phyloP scores from a whole-genome alignment of 352 stramenopile genomes.

The Phytophthora rubi region DNA sequence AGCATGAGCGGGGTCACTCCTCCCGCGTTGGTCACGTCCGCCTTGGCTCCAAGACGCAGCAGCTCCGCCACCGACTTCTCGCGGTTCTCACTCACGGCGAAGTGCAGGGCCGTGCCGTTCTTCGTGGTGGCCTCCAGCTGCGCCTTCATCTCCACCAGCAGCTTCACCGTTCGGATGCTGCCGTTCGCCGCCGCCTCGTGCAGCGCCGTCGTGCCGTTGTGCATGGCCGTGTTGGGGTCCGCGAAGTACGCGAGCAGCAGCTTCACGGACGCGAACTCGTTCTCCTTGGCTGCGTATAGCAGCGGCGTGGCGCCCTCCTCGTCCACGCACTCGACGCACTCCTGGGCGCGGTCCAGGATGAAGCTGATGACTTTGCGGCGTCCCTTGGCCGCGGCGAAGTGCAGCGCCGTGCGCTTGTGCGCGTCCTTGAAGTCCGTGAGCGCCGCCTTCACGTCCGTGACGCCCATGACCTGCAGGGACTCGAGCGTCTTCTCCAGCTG shows the following conservation, averaged over 20 bases:
- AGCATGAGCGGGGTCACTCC: constrained; percentile 81
- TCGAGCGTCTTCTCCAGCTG: constrained; percentile 70
- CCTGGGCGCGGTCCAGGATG: constrained; percentile 68
- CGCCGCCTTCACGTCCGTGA: constrained; percentile 61
- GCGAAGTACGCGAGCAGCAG: constrained; percentile 66
- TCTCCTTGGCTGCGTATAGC: constrained; percentile 77
- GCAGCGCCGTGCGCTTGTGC: constrained; percentile 80
- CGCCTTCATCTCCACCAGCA: constrained; percentile 62
- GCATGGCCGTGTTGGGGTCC: constrained; percentile 59
- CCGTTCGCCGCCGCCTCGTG: constrained; percentile 79
- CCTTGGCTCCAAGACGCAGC: constrained; percentile 62
- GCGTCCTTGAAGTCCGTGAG: constrained; percentile 83
- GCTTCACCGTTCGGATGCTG: constrained; percentile 62
- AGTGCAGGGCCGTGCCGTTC: constrained; percentile 81
- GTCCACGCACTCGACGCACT: constrained; percentile 69
- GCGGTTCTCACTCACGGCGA: constrained; percentile 81
- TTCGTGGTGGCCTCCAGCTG: constrained; percentile 65
- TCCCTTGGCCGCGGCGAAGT: constrained; percentile 82
- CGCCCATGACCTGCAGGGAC: constrained; percentile 63
- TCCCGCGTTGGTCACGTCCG: constrained; percentile 69
- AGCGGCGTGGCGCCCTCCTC: constrained; percentile 76
- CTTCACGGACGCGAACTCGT: constrained; percentile 75
- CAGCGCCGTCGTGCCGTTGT: constrained; percentile 66
- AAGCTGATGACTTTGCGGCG: constrained; percentile 77
- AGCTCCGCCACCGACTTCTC: constrained; percentile 80